Percentiles rank a stretch among this genome's conserved stretches.
Conservation (phyloP, 805 yeast genomes). For the Yamadazyma paraphyllophila region DNA sequence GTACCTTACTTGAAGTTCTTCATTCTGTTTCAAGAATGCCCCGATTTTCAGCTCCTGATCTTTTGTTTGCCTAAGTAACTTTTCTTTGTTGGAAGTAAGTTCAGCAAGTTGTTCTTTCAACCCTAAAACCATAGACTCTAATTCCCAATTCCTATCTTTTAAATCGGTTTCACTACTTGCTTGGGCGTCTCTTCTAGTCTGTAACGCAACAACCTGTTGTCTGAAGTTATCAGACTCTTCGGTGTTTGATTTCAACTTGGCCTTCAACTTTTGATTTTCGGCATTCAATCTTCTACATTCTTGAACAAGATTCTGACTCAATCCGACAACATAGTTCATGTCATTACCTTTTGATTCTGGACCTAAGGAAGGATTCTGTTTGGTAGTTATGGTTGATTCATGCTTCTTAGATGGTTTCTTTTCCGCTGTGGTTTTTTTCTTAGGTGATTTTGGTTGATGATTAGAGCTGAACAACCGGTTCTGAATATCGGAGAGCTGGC, state of each 20-base stretch:
- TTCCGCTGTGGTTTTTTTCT: conserved; percentile 1
- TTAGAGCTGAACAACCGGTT: conserved; percentile 28
- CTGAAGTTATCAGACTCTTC: conserved; percentile 42
- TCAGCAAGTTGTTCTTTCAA: conserved; percentile 44
- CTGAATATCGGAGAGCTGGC: conserved; percentile 40
- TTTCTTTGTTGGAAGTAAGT: conserved; percentile 39
- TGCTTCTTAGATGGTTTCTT: conserved; percentile 4
- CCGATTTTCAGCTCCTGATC: conserved; percentile 30
- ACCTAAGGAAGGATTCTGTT: conserved; percentile 31
- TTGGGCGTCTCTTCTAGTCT: conserved; percentile 32
- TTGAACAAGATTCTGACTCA: conserved; percentile 66
- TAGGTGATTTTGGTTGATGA: conserved; percentile 11
- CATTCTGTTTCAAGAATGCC: conserved; percentile 46
- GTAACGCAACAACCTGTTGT: conserved; percentile 33
- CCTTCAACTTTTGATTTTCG: conserved; percentile 51
- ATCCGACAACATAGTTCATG: conserved; percentile 68
- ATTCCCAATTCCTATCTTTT: conserved; percentile 64
- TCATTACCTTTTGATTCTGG: conserved; percentile 55
- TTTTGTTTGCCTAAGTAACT: conserved; percentile 30
- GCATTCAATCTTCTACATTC: conserved; percentile 72
- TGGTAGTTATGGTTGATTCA: conserved; percentile 9
- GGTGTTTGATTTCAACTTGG: conserved; percentile 39
- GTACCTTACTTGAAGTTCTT: conserved; percentile 42
- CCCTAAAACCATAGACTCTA: conserved; percentile 51
- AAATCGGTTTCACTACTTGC: conserved; percentile 45